Evolutionary conservation across 371 early-diverging fungal genomes (phyloP).

Genomic region (Syncephalastrum monosporum): DNA sequence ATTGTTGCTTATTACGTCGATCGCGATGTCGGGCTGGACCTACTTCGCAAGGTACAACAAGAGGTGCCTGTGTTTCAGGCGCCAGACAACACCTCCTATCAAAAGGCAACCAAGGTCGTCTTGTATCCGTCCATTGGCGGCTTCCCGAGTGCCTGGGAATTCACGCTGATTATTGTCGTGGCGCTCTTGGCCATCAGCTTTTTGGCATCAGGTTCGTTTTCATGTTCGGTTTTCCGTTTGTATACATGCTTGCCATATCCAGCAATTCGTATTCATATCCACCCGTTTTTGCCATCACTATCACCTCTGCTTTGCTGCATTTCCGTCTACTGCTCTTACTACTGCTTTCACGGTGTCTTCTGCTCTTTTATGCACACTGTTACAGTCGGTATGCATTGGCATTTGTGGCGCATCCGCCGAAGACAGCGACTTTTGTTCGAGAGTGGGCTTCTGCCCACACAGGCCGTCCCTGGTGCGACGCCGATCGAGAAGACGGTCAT

Average conservation of each 20-base stretch:
- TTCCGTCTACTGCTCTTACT: background rate
- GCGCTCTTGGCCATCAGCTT: constrained; percentile 54
- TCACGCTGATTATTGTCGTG: constrained; percentile 54
- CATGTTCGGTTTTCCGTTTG: too few relatives aligned
- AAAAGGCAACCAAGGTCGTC: constrained; percentile 27
- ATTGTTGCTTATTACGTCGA: constrained; percentile 45
- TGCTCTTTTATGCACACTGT: too few relatives aligned
- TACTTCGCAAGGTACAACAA: constrained; percentile 25
- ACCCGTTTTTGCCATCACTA: too few relatives aligned
- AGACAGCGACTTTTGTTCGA: constrained; percentile 39
- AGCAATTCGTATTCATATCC: too few relatives aligned
- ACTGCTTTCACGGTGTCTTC: background rate
- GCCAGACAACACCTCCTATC: constrained; percentile 16
- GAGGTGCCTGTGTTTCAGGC: constrained; percentile 10
- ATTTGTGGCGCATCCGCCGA: constrained; percentile 48
- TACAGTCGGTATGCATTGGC: constrained; percentile 51
- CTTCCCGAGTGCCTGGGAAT: constrained; percentile 58
- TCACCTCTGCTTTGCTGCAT: too few relatives aligned
- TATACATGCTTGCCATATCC: too few relatives aligned
- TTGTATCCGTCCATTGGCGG: constrained; percentile 44
- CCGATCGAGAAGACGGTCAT: constrained; percentile 23
- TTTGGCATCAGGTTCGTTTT: constrained; percentile 46
- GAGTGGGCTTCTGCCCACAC: constrained; percentile 24
- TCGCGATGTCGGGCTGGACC: constrained; percentile 28
- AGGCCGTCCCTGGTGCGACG: constrained; percentile 3